Conservation (phyloP, 2,329 filamentous ascomycete species). For the Colletotrichum sp. region DNA sequence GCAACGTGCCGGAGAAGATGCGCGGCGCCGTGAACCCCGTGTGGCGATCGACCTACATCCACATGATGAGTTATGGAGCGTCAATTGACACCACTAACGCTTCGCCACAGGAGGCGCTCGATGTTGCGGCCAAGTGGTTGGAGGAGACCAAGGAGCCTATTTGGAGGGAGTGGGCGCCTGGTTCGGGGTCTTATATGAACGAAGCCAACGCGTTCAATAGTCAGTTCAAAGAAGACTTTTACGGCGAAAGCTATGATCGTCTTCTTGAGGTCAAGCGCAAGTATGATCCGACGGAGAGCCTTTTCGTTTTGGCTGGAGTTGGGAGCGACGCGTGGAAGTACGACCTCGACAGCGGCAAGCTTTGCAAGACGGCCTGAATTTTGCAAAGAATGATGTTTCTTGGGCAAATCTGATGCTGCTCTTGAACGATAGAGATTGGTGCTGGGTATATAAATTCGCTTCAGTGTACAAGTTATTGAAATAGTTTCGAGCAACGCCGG, state of each 20-base stretch:
- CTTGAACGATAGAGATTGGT: not conserved
- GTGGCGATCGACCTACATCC: conserved; percentile 46
- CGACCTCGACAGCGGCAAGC: conserved; percentile 13
- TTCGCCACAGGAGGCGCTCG: conserved; percentile 29
- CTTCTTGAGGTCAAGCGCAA: conserved; percentile 32
- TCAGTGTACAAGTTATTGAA: not conserved
- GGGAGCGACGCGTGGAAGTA: conserved; percentile 28
- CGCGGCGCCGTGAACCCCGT: conserved; percentile 42
- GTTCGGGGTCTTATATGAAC: conserved; percentile 31
- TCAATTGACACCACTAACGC: not conserved
- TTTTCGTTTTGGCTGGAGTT: conserved; percentile 31
- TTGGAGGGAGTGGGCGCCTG: conserved; percentile 29
- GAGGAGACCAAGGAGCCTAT: conserved; percentile 31
- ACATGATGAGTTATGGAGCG: conserved; percentile 29
- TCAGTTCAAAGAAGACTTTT: conserved; percentile 33
- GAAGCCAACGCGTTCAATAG: conserved; percentile 34
- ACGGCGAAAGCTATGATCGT: conserved; percentile 28
- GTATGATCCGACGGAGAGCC: conserved; percentile 31
- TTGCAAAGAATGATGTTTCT: not conserved
- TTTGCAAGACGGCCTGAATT: not conserved
- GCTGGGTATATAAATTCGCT: not conserved
- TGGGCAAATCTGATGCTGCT: not conserved
- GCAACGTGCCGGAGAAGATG: not conserved
- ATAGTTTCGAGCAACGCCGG: not conserved
- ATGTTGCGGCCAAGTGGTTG: conserved; percentile 11